Base-by-base conservation (phyloP, 2,329 filamentous ascomycete species). In the Penicillium glabrum region DNA sequence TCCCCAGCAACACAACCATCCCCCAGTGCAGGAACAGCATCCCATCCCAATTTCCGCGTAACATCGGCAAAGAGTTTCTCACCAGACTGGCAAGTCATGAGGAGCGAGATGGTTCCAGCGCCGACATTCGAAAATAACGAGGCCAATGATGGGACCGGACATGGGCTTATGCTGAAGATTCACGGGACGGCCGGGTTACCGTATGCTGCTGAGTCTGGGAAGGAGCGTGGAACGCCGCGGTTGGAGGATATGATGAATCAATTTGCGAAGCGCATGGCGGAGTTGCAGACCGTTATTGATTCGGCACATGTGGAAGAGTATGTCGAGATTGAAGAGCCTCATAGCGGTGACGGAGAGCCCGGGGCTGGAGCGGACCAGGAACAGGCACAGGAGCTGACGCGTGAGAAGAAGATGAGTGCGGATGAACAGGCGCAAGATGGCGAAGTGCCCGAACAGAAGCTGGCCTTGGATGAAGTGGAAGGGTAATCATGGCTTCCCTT, bases 11-110 rank as follows among this genome's bases (percentile, higher is more conserved):
- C 37, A 21, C 63, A 26, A 3, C 19, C 3, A 11, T 39, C 54
- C 46, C 55, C 53, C 14, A 53, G 29, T 27, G 10, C 39, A 50
- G 46, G 41, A 19, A 27, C 59, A 61, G 26, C 24, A 53, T 35
- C 43, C 33, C 41, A 56, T 61, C 43, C 52, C 67, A 78, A 53
- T 26, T 78, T 75, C 53, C 78, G 75, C 1, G 84, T 98, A 1
- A 78, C 83, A 0, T 86, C 85, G 55, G 89, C 90, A 1, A 86
- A 89, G 43, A 92, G 88, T 60, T 77, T 97, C 13, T 89, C 86
- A 9, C 78, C 87, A 0, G 84, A 88, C 49, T 98, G 93, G 87
- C 86, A 89, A 66, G 80, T 88, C 14, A 75, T 85, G 33, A 75
- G 76, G 16, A 81, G 82, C 0, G 75, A 75, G 10, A 74, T 89